Evolutionary conservation across 2,329 filamentous ascomycete species (phyloP).

Genomic region (Ophiocordyceps polyrhachis-furcata): DNA sequence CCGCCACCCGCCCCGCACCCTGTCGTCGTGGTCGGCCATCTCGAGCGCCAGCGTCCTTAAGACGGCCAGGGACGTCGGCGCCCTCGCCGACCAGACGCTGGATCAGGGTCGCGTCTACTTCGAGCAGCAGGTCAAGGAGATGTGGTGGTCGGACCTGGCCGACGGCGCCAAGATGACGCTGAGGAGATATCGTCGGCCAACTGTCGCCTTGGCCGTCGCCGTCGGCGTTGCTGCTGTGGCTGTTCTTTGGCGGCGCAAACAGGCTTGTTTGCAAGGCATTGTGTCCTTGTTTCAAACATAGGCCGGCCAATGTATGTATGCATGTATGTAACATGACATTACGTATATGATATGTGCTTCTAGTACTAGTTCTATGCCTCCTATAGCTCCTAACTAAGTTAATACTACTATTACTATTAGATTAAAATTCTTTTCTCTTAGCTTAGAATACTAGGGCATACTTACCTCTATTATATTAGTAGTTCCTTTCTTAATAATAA

Average conservation of each 20-base stretch:
- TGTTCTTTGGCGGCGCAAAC: constrained; percentile 41
- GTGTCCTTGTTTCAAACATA: constrained; percentile 8
- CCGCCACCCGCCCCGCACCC: constrained; percentile 48
- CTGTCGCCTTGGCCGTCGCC: constrained; percentile 41
- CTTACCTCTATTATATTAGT: too few species aligned
- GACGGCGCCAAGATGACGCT: constrained; percentile 17
- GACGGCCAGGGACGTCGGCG: constrained; percentile 43
- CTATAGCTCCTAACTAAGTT: too few species aligned
- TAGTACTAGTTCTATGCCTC: too few species aligned
- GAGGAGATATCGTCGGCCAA: constrained; percentile 48
- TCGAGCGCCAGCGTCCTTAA: constrained; percentile 68
- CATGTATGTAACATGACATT: too few species aligned
- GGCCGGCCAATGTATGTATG: not conserved
- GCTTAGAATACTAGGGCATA: too few species aligned
- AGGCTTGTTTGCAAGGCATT: constrained; percentile 11
- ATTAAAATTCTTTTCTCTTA: too few species aligned
- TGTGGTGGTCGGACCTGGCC: constrained; percentile 42
- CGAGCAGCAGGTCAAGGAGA: constrained; percentile 48
- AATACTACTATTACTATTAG: too few species aligned
- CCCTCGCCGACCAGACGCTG: constrained; percentile 35
- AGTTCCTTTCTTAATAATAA: too few species aligned
- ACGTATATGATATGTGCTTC: too few species aligned
- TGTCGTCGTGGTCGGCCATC: constrained; percentile 55
- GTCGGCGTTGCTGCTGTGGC: constrained; percentile 50
- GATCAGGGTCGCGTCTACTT: constrained; percentile 52